These are phyloP conservation scores for Mayamaea pseudoterrestris DNA, from an alignment of 108 stramenopile species.

Conservation along the genomic window DNA sequence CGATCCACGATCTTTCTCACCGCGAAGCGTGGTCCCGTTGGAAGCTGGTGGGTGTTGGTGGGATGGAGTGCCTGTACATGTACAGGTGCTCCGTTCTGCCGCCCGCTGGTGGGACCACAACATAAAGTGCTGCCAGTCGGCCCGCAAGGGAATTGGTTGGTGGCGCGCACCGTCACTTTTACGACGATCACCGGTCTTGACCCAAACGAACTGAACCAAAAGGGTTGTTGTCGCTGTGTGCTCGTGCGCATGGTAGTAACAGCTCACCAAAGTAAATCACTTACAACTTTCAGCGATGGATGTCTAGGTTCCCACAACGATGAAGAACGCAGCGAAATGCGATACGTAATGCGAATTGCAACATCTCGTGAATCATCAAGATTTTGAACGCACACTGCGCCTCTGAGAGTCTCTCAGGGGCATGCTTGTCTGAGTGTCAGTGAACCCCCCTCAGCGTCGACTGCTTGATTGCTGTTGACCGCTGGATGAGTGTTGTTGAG, in stretches of 20 bases:
- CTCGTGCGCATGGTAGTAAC: not conserved
- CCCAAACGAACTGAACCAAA: not conserved
- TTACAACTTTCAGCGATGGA: slow-evolving; percentile 94
- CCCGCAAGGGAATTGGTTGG: too few relatives aligned
- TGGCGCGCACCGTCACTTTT: too few relatives aligned
- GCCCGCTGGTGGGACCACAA: too few relatives aligned
- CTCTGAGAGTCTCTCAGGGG: slow-evolving; percentile 67
- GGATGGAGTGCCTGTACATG: not conserved
- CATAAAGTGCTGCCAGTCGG: too few relatives aligned
- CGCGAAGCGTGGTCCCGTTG: not conserved
- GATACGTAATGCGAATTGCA: slow-evolving; percentile 97
- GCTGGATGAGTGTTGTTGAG: too few relatives aligned
- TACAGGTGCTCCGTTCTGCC: not conserved
- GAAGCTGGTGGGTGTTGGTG: not conserved
- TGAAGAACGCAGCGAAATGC: slow-evolving; percentile 99
- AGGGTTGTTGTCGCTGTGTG: not conserved
- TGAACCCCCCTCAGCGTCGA: slow-evolving; percentile 58
- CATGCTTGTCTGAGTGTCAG: slow-evolving; percentile 88
- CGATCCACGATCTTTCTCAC: slow-evolving; percentile 50
- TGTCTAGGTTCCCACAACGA: slow-evolving; percentile 97
- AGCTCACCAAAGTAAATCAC: not conserved
- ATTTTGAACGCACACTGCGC: slow-evolving; percentile 95
- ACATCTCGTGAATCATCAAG: slow-evolving; percentile 91
- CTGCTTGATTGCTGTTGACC: too few relatives aligned
- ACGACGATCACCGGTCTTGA: slow-evolving; percentile 1